A percentile compares a stretch with the other conserved stretches of the same genome.
These are phyloP conservation scores for Aurinia saxatilis DNA, from an alignment of 345 rosid species.

Conservation along the genomic window DNA sequence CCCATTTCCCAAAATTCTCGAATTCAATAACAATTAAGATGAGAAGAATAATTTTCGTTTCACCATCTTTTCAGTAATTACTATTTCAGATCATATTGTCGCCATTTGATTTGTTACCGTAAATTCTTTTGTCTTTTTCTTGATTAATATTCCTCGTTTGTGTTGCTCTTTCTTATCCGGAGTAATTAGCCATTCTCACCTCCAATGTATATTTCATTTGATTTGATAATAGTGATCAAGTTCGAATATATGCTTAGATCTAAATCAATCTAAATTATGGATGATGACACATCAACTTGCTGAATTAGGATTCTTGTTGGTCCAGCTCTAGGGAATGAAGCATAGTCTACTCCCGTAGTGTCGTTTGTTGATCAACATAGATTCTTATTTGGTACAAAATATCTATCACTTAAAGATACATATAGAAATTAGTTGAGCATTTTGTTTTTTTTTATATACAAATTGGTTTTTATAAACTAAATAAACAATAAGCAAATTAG, in stretches of 20 bases:
- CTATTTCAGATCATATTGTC: slow-evolving; percentile 7
- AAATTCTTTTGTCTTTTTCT: slow-evolving; percentile 2
- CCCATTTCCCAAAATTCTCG: slow-evolving; percentile 10
- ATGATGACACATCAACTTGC: slow-evolving; percentile 17
- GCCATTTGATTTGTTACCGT: slow-evolving; percentile 19
- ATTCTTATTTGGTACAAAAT: background rate
- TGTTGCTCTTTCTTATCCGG: background rate
- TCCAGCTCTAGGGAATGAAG: slow-evolving; percentile 17
- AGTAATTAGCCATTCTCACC: slow-evolving; percentile 6
- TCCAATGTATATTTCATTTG: background rate
- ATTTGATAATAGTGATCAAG: slow-evolving; percentile 7
- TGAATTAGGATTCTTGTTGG: slow-evolving; percentile 18
- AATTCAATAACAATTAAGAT: slow-evolving; percentile 7
- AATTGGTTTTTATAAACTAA: too few relatives aligned
- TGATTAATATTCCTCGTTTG: slow-evolving; percentile 25
- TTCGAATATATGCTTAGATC: slow-evolving; percentile 27
- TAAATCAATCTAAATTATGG: slow-evolving; percentile 15
- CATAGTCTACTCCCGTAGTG: background rate
- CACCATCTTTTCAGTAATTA: slow-evolving; percentile 12
- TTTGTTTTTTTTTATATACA: background rate
- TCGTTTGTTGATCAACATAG: slow-evolving; percentile 1
- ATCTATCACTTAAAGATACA: background rate
- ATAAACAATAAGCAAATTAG: too few relatives aligned
- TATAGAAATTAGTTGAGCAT: background rate
- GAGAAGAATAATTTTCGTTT: slow-evolving; percentile 9